Base-by-base conservation (phyloP, 148 eudicot species). In the Silene uniflora region DNA sequence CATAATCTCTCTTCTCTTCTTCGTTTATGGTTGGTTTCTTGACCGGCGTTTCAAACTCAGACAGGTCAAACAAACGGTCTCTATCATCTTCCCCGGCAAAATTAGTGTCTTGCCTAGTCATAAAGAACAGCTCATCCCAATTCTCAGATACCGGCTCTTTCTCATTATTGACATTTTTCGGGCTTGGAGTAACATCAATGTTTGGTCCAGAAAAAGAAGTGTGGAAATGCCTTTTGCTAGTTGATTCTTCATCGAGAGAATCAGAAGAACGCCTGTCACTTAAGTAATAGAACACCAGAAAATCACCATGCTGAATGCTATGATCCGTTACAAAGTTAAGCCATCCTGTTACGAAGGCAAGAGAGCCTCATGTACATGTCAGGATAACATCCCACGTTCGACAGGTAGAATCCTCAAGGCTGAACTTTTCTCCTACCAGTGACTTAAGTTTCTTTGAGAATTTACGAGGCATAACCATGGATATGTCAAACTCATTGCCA, bases 341-440 rank as follows among this genome's bases (percentile, higher is more conserved):
- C 97, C 97, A 92, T 62, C 97, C 97, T 70, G 79, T 29, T 23
- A 19, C 56, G 49, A 92, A 87, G 62, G 80, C 89, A 77, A 88
- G 79, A 47, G 67, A 54, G 59, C 83, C 86, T 0, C 85, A 14
- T 58, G 29, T n/a, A 11, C 44, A 25, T 27, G 85, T 75, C 62
- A 88, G n/a, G 61, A 73, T 70, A 11, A 86, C 86, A 1, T 49
- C 16, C 92, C 92, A 88, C 69, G n/a, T 55, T 58, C 68, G 56
- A 23, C 91, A 83, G 52, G 16, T 75, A 27, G 83, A 74, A 81
- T 92, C 89, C 87, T 86, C 85, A 24, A 89, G 83, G 62, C 56
- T 39, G 63, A 75, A 74, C 73, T 73, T 77, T 61, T 80, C 75
- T 67, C 71, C 82, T 67, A 63, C 74, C 76, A 81, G 71, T 24